phyloP scores from a whole-genome alignment of 768 basidiomycete species.

The Suillus occidentalis region DNA sequence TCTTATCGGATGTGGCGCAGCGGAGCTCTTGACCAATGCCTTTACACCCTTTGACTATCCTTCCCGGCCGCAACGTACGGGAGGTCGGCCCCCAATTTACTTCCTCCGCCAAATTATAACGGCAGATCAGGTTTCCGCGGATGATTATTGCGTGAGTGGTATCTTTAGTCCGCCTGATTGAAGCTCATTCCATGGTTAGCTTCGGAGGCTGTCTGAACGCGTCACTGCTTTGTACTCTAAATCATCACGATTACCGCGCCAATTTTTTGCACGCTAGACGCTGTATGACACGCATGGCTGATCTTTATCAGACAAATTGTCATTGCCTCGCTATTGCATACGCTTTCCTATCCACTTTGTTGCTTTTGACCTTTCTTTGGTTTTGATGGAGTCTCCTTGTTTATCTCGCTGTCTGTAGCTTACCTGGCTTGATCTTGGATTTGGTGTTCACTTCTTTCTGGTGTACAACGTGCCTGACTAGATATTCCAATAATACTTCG shows the following conservation, averaged over 20 bases:
- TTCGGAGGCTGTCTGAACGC: neutral
- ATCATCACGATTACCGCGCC: neutral
- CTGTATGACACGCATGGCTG: neutral
- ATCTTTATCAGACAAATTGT: neutral
- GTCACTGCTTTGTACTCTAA: neutral
- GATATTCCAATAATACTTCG: neutral
- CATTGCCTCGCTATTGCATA: neutral
- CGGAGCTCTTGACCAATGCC: constrained; percentile 13
- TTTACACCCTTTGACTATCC: constrained; percentile 14
- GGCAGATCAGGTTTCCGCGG: neutral
- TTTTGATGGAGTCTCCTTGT: neutral
- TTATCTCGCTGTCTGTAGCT: neutral
- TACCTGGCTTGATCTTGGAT: neutral
- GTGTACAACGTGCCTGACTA: neutral
- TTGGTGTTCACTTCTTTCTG: neutral
- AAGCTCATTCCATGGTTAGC: neutral
- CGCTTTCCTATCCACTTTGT: neutral
- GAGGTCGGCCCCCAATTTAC: neutral
- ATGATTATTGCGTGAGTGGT: neutral
- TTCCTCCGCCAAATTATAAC: neutral
- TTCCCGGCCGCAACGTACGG: neutral
- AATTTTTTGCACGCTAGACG: neutral
- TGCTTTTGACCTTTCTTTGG: neutral
- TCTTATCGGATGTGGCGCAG: constrained; percentile 14
- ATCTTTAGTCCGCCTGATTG: neutral